Evolutionary conservation across 345 rosid genomes (phyloP), one percentile per base, ranked within the genome.

Genomic region (Gossypium bickii): DNA sequence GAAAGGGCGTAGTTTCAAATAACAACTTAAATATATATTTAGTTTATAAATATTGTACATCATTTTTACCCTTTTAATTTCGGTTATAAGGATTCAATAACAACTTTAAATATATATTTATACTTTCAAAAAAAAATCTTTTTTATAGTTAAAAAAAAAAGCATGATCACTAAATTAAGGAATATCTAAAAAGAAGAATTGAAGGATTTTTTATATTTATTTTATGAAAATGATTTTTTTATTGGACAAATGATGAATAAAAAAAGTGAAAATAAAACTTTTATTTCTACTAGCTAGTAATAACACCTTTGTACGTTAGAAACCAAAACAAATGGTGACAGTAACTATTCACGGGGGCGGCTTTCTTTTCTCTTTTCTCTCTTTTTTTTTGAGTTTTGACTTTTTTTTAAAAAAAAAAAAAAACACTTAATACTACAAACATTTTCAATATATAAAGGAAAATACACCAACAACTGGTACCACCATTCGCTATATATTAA

Each of bases 311-410:
- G 59, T 73, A 81, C 61, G 81, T 82, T 70, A 22, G 29, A 61
- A 76, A 80, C 17, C 77, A 64, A 72, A 76, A 75, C 67, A 51
- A 44, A 77, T 56, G 82, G 74, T 69, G 83, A 79, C 51, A 51
- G 59, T 15, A 79, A 80, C 80, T n/a, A 67, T 78, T 82, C 85
- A 84, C 84, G n/a, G n/a, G n/a, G 78, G 79, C 82, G 80, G 85
- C 78, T 79, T 79, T 82, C 27, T 63, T 34, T 47, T 47, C 34
- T 3, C 38, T 63, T 34, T 29, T 29, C 34, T 29, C 5, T 4
- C 0, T 29, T 3, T 29, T 29, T 29, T 29, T 34, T 4, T 29
- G 34, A 34, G 38, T 63, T 63, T 63, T 63, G 81, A 78, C 84
- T 60, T 70, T 4, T n/a, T n/a, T n/a, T n/a, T n/a, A n/a, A n/a